Evolutionary conservation across 2,329 filamentous ascomycete genomes (phyloP).

Genomic region (Nothophoma quercina): DNA sequence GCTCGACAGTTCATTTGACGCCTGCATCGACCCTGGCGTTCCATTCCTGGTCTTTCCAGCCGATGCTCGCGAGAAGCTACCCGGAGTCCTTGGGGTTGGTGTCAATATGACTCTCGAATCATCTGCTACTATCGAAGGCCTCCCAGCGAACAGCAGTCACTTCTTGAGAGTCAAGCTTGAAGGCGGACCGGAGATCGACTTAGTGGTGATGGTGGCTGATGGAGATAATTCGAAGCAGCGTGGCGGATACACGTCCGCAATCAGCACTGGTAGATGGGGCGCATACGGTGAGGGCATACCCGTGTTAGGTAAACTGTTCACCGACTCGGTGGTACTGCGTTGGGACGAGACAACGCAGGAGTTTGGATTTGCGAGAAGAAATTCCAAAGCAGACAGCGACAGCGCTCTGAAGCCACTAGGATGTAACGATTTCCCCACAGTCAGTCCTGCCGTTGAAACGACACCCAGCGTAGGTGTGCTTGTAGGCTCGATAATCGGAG

Average conservation of each 20-base stretch:
- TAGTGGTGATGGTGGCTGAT: background rate
- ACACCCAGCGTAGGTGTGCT: constrained; percentile 17
- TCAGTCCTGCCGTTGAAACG: background rate
- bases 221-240: too few relatives aligned
- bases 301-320: constrained; percentile 25
- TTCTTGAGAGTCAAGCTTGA: background rate
- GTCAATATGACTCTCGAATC: background rate
- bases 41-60: constrained; percentile 21
- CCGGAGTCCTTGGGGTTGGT: constrained; percentile 7
- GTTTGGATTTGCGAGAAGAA: constrained; percentile 24
- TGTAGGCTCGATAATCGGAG: constrained; percentile 23
- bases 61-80: background rate
- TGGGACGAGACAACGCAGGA: constrained; percentile 25
- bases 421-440: constrained; percentile 23
- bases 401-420: constrained; percentile 23
- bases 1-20: constrained; percentile 20
- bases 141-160: background rate
- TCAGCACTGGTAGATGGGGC: constrained; percentile 1
- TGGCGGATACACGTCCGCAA: background rate
- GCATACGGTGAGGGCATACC: constrained; percentile 25
- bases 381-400: background rate
- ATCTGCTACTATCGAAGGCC: background rate
- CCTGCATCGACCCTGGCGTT: constrained; percentile 29
- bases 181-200: background rate
- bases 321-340: constrained; percentile 20